phyloP scores from a whole-genome alignment of 768 basidiomycete genomes.

The Leccinum subtestaceum region DNA sequence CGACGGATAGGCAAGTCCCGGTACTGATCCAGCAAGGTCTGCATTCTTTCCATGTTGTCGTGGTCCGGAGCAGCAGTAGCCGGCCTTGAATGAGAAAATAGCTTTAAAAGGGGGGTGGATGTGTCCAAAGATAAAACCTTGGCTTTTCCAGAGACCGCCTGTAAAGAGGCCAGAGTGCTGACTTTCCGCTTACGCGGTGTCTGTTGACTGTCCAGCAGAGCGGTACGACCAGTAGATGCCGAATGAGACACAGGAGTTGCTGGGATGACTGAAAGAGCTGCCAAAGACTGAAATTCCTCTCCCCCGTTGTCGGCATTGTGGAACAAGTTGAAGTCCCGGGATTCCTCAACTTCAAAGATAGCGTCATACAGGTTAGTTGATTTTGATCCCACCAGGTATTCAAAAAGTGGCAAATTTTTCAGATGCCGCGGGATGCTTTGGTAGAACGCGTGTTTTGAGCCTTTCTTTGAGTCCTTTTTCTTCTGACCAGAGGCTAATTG shows the following conservation, averaged over 20 bases:
- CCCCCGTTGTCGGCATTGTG: constrained; percentile 47
- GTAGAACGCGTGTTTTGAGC: constrained; percentile 55
- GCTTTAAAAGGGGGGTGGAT: constrained; percentile 25
- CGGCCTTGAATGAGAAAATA: constrained; percentile 26
- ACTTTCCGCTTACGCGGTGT: constrained; percentile 24
- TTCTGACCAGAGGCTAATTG: constrained; percentile 51
- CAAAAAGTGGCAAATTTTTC: constrained; percentile 70
- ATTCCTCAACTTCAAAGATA: constrained; percentile 70
- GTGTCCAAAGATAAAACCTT: constrained; percentile 29
- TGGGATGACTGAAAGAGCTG: constrained; percentile 8
- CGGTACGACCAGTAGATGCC: background rate
- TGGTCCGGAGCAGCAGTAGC: constrained; percentile 24
- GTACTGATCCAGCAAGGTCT: constrained; percentile 61
- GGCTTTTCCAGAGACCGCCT: constrained; percentile 30
- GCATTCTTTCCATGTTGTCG: constrained; percentile 49
- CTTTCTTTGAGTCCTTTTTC: constrained; percentile 50
- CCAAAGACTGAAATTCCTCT: constrained; percentile 9
- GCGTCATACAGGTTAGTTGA: constrained; percentile 70
- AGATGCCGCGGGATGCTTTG: constrained; percentile 66
- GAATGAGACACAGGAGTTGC: constrained; percentile 13
- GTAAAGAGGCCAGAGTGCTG: constrained; percentile 26
- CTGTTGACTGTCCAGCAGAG: constrained; percentile 10
- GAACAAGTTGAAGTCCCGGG: constrained; percentile 48
- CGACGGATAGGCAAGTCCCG: constrained; percentile 59
- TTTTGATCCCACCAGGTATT: constrained; percentile 71